Conservation (phyloP, 2,329 filamentous ascomycete genomes). For the Phaeosphaeria sp. region DNA sequence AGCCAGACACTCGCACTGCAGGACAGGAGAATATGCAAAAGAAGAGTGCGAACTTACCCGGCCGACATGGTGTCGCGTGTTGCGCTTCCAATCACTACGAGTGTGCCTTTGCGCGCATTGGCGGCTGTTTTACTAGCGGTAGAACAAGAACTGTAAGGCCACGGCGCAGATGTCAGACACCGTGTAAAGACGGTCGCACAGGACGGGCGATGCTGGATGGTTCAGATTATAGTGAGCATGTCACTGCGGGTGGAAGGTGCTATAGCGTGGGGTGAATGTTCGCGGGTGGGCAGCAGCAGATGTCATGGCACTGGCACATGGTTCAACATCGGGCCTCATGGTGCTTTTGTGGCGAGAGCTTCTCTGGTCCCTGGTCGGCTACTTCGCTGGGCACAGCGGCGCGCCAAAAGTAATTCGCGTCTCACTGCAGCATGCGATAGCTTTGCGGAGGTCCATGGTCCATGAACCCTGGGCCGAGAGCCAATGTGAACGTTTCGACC, state of each 20-base stretch:
- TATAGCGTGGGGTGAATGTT: constrained; percentile 25
- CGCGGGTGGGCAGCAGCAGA: constrained; percentile 4
- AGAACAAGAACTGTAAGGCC: background rate
- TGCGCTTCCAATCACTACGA: constrained; percentile 7
- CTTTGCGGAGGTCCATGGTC: constrained; percentile 3
- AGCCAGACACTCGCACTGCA: background rate
- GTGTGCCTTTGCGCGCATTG: constrained; percentile 18
- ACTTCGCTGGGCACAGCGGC: constrained; percentile 7
- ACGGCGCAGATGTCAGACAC: background rate
- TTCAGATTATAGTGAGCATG: constrained; percentile 9
- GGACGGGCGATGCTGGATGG: background rate
- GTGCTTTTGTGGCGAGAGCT: constrained; percentile 23
- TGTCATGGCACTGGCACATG: constrained; percentile 5
- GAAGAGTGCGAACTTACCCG: constrained; percentile 25
- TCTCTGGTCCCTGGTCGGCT: constrained; percentile 4
- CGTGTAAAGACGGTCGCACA: background rate
- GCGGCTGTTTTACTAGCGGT: constrained; percentile 3
- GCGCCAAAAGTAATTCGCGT: constrained; percentile 20
- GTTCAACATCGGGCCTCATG: constrained; percentile 6
- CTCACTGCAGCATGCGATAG: constrained; percentile 4
- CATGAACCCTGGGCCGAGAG: background rate
- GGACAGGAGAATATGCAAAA: background rate
- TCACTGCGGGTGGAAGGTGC: constrained; percentile 17
- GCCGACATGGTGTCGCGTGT: constrained; percentile 23
- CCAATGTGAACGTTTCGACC: constrained; percentile 1